A percentile compares a stretch with the other conserved stretches of the same genome.
Evolutionary conservation across 2,329 filamentous ascomycete genomes (phyloP).

Genomic region (Trichophyton verrucosum): DNA sequence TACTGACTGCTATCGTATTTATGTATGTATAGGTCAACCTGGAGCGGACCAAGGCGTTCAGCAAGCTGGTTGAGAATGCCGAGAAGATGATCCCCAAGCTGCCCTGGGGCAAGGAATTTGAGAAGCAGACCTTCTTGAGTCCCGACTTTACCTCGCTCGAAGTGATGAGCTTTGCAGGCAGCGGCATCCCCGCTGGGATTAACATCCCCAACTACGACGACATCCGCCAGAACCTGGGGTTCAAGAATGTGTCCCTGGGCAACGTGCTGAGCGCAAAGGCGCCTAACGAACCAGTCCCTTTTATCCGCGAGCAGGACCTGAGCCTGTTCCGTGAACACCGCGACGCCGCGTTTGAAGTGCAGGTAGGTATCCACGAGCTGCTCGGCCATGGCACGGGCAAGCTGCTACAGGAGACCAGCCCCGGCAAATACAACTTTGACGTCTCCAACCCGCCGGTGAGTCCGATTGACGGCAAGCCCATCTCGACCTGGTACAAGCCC

Average conservation of each 20-base stretch:
- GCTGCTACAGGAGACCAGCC: slow-evolving; percentile 74
- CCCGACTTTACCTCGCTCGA: slow-evolving; percentile 95
- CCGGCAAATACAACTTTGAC: slow-evolving; percentile 82
- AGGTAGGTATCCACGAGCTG: slow-evolving; percentile 90
- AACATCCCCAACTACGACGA: slow-evolving; percentile 47
- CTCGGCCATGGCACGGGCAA: slow-evolving; percentile 85
- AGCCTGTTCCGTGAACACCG: slow-evolving; percentile 69
- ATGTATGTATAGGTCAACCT: slow-evolving; percentile 50
- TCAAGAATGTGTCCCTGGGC: slow-evolving; percentile 68
- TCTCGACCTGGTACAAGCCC: slow-evolving; percentile 83
- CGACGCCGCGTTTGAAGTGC: slow-evolving; percentile 82
- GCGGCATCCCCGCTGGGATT: slow-evolving; percentile 50
- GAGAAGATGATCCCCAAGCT: slow-evolving; percentile 75
- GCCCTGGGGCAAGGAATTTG: slow-evolving; percentile 78
- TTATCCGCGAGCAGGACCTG: slow-evolving; percentile 68
- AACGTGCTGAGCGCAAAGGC: slow-evolving; percentile 88
- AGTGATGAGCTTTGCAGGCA: slow-evolving; percentile 66
- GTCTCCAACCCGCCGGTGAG: slow-evolving; percentile 65
- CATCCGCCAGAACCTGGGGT: slow-evolving; percentile 50
- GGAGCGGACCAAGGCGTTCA: slow-evolving; percentile 79
- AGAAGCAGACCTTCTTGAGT: slow-evolving; percentile 90
- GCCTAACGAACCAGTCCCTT: slow-evolving; percentile 82
- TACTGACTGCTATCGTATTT: slow-evolving; percentile 30
- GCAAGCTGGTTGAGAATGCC: slow-evolving; percentile 68
- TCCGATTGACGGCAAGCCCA: slow-evolving; percentile 63